Base-by-base conservation (phyloP, 1,284 basidiomycete species). In the Jaminaea rosea region DNA sequence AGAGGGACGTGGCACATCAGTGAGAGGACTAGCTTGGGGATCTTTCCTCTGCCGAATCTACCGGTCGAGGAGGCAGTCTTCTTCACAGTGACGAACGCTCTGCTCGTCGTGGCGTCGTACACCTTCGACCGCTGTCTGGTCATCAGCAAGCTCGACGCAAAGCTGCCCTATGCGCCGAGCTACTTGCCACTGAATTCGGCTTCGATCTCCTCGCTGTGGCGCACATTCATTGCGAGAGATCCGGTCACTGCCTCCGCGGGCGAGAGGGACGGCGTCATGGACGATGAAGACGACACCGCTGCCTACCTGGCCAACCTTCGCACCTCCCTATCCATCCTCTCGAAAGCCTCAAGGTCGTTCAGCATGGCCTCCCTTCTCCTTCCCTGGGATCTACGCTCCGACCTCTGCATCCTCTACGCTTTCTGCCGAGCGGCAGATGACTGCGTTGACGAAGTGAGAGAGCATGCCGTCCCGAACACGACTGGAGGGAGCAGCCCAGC, bases 31-130 rank as follows among this genome's bases (percentile, higher is more conserved):
- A 66, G 63, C 11, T 55, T 69, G 36, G 60, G 65, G 44, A 55
- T 66, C 36, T 72, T 72, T 21, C 60, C 65, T 9, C 46, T 63
- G 26, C 60, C 62, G 9, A 64, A 70, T 36, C 49, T 72, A 32
- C 69, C 67, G 4, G 52, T 72, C n/a, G 69, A 72, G 46, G 69
- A 72, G 49, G 59, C 60, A 48, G 42, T 61, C 36, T 72, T 72
- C 57, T 72, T 72, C 57, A 36, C 65, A n/a, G 62, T 67, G 39
- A 72, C 67, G 44, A 72, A 72, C 49, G 31, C 61, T 31, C 58
- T 72, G 34, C 60, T 72, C 8, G 55, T 70, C 28, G 58, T 56
- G 44, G 69, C 67, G 9, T 66, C 60, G 48, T 66, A 65, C 50
- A 59, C 67, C 3, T 68, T 72, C 46, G 67, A 72, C 50, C 61